phyloP scores from a whole-genome alignment of 768 basidiomycete genomes.

The Phlebiopsis gigantea region DNA sequence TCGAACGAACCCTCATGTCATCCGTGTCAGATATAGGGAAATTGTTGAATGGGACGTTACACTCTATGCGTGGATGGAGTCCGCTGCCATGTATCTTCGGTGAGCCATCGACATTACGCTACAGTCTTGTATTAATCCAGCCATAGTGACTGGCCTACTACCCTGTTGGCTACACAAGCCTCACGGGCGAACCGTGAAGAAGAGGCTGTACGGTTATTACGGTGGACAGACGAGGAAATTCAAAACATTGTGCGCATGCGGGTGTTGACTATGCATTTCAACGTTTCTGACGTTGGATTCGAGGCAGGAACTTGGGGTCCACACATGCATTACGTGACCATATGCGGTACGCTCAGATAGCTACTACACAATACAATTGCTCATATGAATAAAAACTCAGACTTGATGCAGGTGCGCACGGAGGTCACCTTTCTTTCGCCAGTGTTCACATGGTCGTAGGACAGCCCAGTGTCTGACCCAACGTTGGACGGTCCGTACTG shows the following conservation, averaged over 20 bases:
- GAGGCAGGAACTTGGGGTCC: constrained; percentile 10
- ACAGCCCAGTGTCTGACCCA: constrained; percentile 10
- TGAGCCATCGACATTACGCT: neutral
- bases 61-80: constrained; percentile 12
- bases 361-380: neutral
- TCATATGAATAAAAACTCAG: neutral
- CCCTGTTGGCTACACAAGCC: constrained; percentile 3
- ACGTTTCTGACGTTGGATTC: too few species aligned
- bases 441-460: neutral
- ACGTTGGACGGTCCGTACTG: constrained; percentile 13
- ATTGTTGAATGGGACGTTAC: constrained; percentile 8
- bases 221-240: constrained; percentile 11
- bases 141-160: constrained; percentile 11
- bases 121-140: neutral
- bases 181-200: constrained; percentile 2
- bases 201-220: constrained; percentile 1
- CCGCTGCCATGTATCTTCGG: constrained; percentile 12
- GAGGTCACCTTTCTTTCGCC: neutral
- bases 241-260: constrained; percentile 9
- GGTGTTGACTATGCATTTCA: too few species aligned
- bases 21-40: neutral
- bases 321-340: constrained; percentile 11
- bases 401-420: neutral
- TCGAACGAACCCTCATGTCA: neutral
- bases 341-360: constrained; percentile 9